phyloP scores from a whole-genome alignment of 352 stramenopile genomes.

The Aphanomyces euteiches region DNA sequence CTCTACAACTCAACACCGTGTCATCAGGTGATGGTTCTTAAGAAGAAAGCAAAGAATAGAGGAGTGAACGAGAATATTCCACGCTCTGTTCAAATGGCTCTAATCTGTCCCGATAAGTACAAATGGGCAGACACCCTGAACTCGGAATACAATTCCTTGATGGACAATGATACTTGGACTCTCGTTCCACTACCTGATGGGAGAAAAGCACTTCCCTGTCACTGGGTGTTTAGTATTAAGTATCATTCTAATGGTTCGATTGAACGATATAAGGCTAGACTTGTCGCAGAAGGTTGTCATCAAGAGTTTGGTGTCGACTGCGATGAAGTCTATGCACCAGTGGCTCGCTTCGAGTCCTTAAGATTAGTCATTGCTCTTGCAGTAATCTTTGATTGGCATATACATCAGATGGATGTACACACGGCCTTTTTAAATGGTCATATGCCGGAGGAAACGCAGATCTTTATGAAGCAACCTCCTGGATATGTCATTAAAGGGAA shows the following conservation, averaged over 20 bases:
- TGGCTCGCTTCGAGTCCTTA: constrained; percentile 10
- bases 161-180: constrained; percentile 8
- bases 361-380: not conserved
- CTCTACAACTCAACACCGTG: too few relatives aligned
- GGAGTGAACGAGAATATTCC: not conserved
- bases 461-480: constrained; percentile 8
- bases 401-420: not conserved
- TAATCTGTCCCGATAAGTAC: not conserved
- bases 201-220: not conserved
- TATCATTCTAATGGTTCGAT: not conserved
- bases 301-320: constrained; percentile 13
- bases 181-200: not conserved
- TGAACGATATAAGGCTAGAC: constrained; percentile 16
- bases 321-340: constrained; percentile 19
- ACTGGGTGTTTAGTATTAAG: constrained; percentile 19
- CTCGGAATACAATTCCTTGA: constrained; percentile 5
- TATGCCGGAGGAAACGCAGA: not conserved
- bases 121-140: not conserved
- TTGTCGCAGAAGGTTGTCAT: not conserved
- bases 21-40: too few relatives aligned
- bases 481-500: not conserved
- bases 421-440: not conserved
- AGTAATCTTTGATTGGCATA: not conserved
- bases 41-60: too few relatives aligned
- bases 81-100: not conserved